Base-by-base conservation (phyloP, 257 asterid species). In the Forsythia viridissima region DNA sequence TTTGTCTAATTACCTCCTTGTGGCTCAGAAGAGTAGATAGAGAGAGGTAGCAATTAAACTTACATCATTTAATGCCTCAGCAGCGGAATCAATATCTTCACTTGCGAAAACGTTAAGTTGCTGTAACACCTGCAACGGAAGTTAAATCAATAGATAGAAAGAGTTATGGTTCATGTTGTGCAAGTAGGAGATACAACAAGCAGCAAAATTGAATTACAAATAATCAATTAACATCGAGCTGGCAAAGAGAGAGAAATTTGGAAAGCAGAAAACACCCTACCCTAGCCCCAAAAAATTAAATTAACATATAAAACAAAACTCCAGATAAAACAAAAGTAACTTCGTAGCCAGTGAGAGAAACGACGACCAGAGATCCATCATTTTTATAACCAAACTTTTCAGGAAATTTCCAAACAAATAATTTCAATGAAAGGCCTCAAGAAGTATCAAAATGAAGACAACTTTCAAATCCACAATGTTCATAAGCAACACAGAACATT, bases 31-130 rank as follows among this genome's bases (percentile, higher is more conserved):
- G 59, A 42, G 10, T 18, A 76, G 43, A 16, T 59, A 55, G 42
- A 30, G 12, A 24, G 30, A 44, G n/a, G 34, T 69, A 41, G 70
- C n/a, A 57, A 75, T 71, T 43, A 59, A 51, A 85, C 95, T 93
- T 93, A 93, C 99, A 82, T 92, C 92, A 77, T 93, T 87, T 76
- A 96, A 75, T 76, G 94, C 94, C 82, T 96, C 97, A 30, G 99
- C 97, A 78, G 97, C 99, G 77, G 97, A 77, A 81, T 93, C 97
- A 83, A 93, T 73, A 70, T 96, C 98, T 39, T 87, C 89, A 21
- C 82, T 80, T 0, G 96, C 80, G 87, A 96, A 96, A 74, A 96
- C 97, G 68, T 85, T 84, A 76, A 96, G 93, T 74, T 96, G 89
- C 74, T 90, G 77, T 67, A 96, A 84, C 86, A 96, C 99, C 99